Evolutionary conservation across 768 basidiomycete genomes (phyloP).

Genomic region (Russula sp.): DNA sequence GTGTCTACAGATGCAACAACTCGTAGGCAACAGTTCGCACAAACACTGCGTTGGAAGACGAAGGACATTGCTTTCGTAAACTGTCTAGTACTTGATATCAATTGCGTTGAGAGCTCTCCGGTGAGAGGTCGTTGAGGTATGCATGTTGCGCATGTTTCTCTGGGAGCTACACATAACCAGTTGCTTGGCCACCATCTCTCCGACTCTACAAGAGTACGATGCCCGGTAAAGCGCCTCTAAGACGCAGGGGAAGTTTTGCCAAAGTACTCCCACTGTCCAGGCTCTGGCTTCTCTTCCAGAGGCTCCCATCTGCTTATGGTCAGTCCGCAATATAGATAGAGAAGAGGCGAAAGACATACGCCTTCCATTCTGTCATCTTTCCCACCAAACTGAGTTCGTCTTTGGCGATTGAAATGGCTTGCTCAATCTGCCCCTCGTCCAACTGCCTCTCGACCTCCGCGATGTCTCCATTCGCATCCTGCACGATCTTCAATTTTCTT

Average conservation of each 20-base stretch:
- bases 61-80: conserved; percentile 1
- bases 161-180: not conserved
- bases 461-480: conserved; percentile 61
- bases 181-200: not conserved
- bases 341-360: conserved; percentile 50
- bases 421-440: conserved; percentile 82
- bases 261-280: conserved; percentile 85
- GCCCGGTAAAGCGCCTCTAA: conserved; percentile 25
- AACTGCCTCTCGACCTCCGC: conserved; percentile 62
- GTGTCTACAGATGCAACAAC: conserved; percentile 5
- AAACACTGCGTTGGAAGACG: not conserved
- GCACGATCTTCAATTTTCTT: conserved; percentile 67
- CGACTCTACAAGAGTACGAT: not conserved
- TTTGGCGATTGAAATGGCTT: conserved; percentile 71
- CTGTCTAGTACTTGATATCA: not conserved
- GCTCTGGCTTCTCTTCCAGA: conserved; percentile 69
- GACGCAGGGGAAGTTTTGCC: conserved; percentile 44
- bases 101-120: not conserved
- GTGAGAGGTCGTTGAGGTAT: not conserved
- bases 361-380: conserved; percentile 93
- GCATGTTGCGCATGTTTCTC: not conserved
- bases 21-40: conserved; percentile 1
- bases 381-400: conserved; percentile 71
- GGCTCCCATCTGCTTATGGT: conserved; percentile 63
- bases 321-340: not conserved